Percentiles rank a stretch among this genome's conserved stretches.
These are phyloP conservation scores for Aspergillus niger DNA, from an alignment of 2,329 filamentous ascomycete genomes.

Conservation along the genomic window DNA sequence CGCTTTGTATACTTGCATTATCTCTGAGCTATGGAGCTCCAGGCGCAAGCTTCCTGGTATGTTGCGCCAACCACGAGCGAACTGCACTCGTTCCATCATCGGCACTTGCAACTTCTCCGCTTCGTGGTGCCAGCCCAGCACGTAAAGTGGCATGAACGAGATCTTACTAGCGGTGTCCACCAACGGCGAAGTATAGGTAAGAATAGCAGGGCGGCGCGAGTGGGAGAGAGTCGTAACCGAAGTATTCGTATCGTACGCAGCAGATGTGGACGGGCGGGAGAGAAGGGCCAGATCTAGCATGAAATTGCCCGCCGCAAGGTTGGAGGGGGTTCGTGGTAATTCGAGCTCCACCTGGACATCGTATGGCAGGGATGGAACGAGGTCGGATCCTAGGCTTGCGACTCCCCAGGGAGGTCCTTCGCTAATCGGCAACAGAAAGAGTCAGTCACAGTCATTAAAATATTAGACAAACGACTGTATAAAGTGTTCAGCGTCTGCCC, in stretches of 20 bases:
- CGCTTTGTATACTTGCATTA: constrained; percentile 75
- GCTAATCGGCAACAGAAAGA: constrained; percentile 28
- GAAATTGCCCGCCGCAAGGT: constrained; percentile 82
- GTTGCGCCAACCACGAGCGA: constrained; percentile 57
- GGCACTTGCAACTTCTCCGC: constrained; percentile 64
- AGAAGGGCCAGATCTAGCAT: constrained; percentile 83
- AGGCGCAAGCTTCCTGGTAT: constrained; percentile 59
- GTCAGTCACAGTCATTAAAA: neutral
- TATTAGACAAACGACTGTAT: neutral
- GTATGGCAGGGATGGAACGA: constrained; percentile 77
- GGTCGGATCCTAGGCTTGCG: constrained; percentile 51
- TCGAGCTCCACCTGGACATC: constrained; percentile 75
- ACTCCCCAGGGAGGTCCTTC: constrained; percentile 56
- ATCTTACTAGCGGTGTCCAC: constrained; percentile 64
- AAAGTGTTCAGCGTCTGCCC: neutral
- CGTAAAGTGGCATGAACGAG: constrained; percentile 67
- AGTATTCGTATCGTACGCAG: constrained; percentile 29
- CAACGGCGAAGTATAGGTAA: constrained; percentile 76
- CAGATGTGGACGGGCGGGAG: constrained; percentile 45
- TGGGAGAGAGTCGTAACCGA: constrained; percentile 55
- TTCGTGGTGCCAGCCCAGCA: constrained; percentile 67
- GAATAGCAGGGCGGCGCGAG: constrained; percentile 72
- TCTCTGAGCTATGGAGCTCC: constrained; percentile 69
- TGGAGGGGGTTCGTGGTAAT: constrained; percentile 75
- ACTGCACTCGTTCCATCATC: constrained; percentile 74